Base-by-base conservation (phyloP, 2,329 filamentous ascomycete genomes). In the Ambrosiella beaveri region DNA sequence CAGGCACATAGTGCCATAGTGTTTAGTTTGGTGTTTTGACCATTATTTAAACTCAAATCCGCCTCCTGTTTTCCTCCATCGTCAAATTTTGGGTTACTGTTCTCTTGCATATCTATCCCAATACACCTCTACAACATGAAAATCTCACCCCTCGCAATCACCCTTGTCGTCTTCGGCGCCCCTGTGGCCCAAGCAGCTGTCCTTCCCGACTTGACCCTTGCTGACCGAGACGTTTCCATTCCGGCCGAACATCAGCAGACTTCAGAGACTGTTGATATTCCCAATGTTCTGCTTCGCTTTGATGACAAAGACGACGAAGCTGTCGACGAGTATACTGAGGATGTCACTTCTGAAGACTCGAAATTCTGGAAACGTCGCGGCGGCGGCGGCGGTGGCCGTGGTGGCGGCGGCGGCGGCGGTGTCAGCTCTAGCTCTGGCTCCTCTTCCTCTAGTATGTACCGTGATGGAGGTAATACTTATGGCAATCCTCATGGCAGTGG, bases 301-400 rank as follows among this genome's bases (percentile, higher is more conserved):
- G 19, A 51, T 11, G 9, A n/a, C 17, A 17, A 47, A 2, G 44
- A 47, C 44, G 3, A 15, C 44, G 44, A 47, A 2, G 44, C 8
- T 36, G 13, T 51, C 17, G 19, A 36, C 2, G 47, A 51, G 7
- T 2, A 51, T 11, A 19, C 27, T 2, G 8, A 51, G 47, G 35
- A 51, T 17, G 15, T 15, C 7, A 19, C n/a, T 13, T 47, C 44
- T 17, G n/a, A 27, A 27, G 27, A 13, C 19, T 47, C 44, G n/a
- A 13, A 2, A 7, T 19, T 51, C 11, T n/a, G 17, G 47, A 51
- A 51, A 19, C 47, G 78, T 64, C 80, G 80, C 40, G 80, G 80
- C 53, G 80, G 79, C 6, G 77, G 77, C 7, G 69, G 75, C 9
- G 76, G 77, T 54, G 71, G 73, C 15, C 68, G 73, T 59, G 73